Percentiles rank a stretch among this genome's conserved stretches.
Evolutionary conservation across 352 stramenopile genomes (phyloP).

Genomic region (Albugo candida): DNA sequence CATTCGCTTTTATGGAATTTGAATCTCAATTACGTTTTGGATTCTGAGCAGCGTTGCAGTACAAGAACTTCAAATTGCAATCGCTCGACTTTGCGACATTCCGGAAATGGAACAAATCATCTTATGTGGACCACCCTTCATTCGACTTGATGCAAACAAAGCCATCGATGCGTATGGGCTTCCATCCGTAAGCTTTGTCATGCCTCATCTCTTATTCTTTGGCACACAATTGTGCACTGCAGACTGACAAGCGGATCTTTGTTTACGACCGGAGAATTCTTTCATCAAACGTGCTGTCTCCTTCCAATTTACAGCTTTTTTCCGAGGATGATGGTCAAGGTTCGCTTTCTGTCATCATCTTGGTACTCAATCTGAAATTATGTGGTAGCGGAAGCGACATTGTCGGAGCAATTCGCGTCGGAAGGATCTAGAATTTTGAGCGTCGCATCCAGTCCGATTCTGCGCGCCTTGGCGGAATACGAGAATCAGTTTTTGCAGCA

Average conservation of each 20-base stretch:
- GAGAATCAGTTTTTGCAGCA: slow-evolving; percentile 67
- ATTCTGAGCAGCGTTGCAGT: slow-evolving; percentile 16
- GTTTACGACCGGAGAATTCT: slow-evolving; percentile 69
- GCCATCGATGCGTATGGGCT: slow-evolving; percentile 47
- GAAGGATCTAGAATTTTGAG: slow-evolving; percentile 14
- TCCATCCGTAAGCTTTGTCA: slow-evolving; percentile 18
- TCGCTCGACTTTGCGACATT: slow-evolving; percentile 34
- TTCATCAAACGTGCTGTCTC: slow-evolving; percentile 28
- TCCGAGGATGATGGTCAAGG: slow-evolving; percentile 15
- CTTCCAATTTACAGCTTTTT: slow-evolving; percentile 15
- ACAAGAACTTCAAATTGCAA: slow-evolving; percentile 41
- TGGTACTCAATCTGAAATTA: slow-evolving; percentile 13
- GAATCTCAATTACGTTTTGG: not conserved
- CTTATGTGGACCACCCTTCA: slow-evolving; percentile 52
- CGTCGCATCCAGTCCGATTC: slow-evolving; percentile 58
- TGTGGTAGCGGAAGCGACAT: slow-evolving; percentile 24
- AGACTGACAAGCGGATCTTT: slow-evolving; percentile 52
- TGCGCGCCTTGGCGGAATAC: slow-evolving; percentile 60
- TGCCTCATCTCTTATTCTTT: too few relatives aligned
- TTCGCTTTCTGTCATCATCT: slow-evolving; percentile 2
- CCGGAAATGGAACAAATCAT: slow-evolving; percentile 57
- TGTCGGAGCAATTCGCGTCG: slow-evolving; percentile 42
- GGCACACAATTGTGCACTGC: slow-evolving; percentile 1
- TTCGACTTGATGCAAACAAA: slow-evolving; percentile 47
- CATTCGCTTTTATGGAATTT: not conserved